Evolutionary conservation across 2,329 filamentous ascomycete genomes (phyloP).

Genomic region (Epichloe sibirici): DNA sequence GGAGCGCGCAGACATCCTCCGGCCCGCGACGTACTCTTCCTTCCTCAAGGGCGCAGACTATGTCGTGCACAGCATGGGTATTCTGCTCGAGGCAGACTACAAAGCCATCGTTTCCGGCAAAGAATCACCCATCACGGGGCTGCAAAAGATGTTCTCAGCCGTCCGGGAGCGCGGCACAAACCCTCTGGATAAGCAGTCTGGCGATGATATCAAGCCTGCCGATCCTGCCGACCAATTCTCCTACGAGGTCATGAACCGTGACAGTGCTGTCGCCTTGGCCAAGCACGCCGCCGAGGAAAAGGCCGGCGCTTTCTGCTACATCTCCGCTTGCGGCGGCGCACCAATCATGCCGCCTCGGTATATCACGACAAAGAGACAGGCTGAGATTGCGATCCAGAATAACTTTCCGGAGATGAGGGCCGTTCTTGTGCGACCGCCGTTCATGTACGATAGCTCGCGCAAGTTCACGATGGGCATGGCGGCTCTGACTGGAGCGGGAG

Average conservation of each 20-base stretch:
- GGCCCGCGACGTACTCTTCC: slow-evolving; percentile 65
- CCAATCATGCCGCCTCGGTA: slow-evolving; percentile 77
- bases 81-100: slow-evolving; percentile 94
- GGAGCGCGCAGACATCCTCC: slow-evolving; percentile 79
- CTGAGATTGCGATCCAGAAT: slow-evolving; percentile 62
- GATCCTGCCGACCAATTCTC: slow-evolving; percentile 68
- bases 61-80: slow-evolving; percentile 91
- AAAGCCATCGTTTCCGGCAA: slow-evolving; percentile 78
- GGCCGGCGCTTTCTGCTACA: slow-evolving; percentile 66
- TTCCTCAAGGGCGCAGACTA: slow-evolving; percentile 68
- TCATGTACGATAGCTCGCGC: slow-evolving; percentile 79
- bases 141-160: slow-evolving; percentile 65
- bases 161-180: slow-evolving; percentile 53
- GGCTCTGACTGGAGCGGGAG: slow-evolving; percentile 59
- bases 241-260: slow-evolving; percentile 95
- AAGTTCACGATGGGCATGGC: slow-evolving; percentile 78
- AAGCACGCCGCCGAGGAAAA: slow-evolving; percentile 56
- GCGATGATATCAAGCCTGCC: slow-evolving; percentile 49
- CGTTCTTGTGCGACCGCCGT: slow-evolving; percentile 73
- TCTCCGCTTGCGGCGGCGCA: slow-evolving; percentile 78
- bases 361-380: slow-evolving; percentile 83
- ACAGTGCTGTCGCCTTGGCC: slow-evolving; percentile 73
- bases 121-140: slow-evolving; percentile 67
- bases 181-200: slow-evolving; percentile 51
- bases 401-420: slow-evolving; percentile 65